Base-by-base conservation (phyloP, 441 rosid genomes). In the Raphanus hybrid region DNA sequence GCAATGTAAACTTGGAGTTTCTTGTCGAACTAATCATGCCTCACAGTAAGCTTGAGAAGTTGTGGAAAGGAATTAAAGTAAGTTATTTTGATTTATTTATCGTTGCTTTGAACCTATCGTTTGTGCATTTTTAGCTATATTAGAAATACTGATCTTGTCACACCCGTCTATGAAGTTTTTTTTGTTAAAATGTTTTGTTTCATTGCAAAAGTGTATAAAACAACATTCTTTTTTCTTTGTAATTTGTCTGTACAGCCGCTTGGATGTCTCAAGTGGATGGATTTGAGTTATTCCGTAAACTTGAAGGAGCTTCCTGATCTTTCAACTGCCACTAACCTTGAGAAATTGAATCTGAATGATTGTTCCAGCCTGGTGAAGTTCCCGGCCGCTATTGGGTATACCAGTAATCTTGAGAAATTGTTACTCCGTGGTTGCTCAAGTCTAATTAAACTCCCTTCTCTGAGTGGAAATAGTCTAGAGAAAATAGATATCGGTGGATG, bases 291-390 rank as follows among this genome's bases (percentile, higher is more conserved):
- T 16, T 54, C 59, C 3, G 26, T 18, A 18, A 18, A 55, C 12
- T 55, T 55, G 29, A 55, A 55, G 26, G 69, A 20, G 54, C 55
- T 65, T 1, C 86, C 85, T 10, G 55, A 83, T 39, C 79, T 73
- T 73, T 85, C 2, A 35, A 58, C 62, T 9, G 62, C 62, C 7
- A 58, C 34, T 4, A 58, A 23, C 60, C 60, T 55, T 55, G 29
- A 55, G 29, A 18, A 18, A 55, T 3, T 55, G 29, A 0, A 55
- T 16, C 27, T 37, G 5, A 0, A 1, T 54, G 1, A 3, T 0
- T 60, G 67, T 52, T n/a, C 50, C 1, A 72, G 45, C 45, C 1
- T 72, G 0, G 2, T 15, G 2, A 7, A 29, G 0, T 32, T 71
- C 32, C 60, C 29, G 0, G 2, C 23, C 3, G 15, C 0, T 15